phyloP scores from a whole-genome alignment of 176 grass and related monocot species.

The Rhynchospora pubera region DNA sequence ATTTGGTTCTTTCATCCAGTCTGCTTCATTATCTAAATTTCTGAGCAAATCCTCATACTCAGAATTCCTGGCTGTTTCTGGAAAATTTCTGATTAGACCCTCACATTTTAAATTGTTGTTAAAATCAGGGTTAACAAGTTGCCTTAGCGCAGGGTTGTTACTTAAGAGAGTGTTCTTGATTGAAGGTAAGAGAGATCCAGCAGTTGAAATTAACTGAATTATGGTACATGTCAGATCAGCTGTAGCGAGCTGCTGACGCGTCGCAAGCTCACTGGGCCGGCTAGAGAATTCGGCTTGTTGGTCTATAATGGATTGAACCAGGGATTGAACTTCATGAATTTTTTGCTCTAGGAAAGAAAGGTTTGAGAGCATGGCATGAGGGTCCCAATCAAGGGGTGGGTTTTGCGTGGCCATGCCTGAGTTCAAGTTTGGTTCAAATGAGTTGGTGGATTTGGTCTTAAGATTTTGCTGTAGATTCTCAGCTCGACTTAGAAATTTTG shows the following conservation, averaged over 20 bases:
- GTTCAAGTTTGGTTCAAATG: constrained; percentile 31
- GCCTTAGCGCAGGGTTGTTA: constrained; percentile 51
- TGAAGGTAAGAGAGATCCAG: constrained; percentile 71
- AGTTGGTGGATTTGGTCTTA: constrained; percentile 37
- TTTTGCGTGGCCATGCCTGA: constrained; percentile 17
- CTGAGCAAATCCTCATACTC: constrained; percentile 53
- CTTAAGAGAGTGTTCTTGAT: constrained; percentile 65
- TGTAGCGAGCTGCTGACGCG: constrained; percentile 71
- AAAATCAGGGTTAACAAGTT: constrained; percentile 32
- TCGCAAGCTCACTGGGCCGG: constrained; percentile 35
- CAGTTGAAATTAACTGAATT: constrained; percentile 83
- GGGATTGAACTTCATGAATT: constrained; percentile 80
- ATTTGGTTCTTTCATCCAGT: constrained; percentile 48
- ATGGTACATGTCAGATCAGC: constrained; percentile 82
- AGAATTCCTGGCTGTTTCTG: constrained; percentile 31
- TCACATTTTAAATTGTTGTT: constrained; percentile 26
- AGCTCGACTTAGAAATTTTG: background rate
- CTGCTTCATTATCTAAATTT: constrained; percentile 40
- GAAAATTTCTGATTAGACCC: constrained; percentile 12
- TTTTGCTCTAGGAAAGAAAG: constrained; percentile 84
- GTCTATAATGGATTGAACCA: constrained; percentile 52
- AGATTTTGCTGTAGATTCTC: constrained; percentile 31
- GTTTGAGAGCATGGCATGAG: constrained; percentile 55
- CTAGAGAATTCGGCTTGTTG: constrained; percentile 36
- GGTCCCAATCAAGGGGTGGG: constrained; percentile 50